Conservation (phyloP, 2,329 filamentous ascomycete species). For the Colletotrichum agaves region DNA sequence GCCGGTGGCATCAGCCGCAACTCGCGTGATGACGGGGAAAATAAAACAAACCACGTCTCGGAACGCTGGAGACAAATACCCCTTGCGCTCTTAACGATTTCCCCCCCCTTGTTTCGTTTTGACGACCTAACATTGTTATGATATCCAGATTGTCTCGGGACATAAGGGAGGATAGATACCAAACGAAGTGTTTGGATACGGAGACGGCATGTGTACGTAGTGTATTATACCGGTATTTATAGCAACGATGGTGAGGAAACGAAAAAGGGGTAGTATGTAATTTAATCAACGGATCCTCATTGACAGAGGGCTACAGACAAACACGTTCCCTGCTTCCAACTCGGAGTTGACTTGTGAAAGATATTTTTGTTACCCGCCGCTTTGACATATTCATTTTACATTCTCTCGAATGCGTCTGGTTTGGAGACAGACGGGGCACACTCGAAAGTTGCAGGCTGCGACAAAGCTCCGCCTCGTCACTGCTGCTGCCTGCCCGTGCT, state of each 20-base stretch:
- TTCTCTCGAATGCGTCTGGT: background rate
- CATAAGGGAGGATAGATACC: slow-evolving; percentile 20
- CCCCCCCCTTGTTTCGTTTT: background rate
- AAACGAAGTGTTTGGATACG: background rate
- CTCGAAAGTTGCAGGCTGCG: too few relatives aligned
- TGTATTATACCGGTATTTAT: slow-evolving; percentile 26
- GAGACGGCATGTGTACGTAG: slow-evolving; percentile 6
- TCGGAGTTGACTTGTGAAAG: background rate
- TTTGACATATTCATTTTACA: background rate
- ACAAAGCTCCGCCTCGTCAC: background rate
- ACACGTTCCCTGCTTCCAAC: background rate
- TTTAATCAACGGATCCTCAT: slow-evolving; percentile 1
- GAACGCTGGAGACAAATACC: slow-evolving; percentile 6
- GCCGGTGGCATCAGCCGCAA: slow-evolving; percentile 51
- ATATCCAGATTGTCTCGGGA: slow-evolving; percentile 21
- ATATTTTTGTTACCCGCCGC: too few relatives aligned
- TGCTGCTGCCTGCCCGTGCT: background rate
- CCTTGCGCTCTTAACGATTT: background rate
- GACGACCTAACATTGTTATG: slow-evolving; percentile 10
- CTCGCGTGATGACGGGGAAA: slow-evolving; percentile 26
- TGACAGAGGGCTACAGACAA: slow-evolving; percentile 3
- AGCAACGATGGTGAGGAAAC: background rate
- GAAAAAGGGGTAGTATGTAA: background rate
- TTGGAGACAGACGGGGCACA: background rate
- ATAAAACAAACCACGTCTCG: too few relatives aligned